A percentile compares a stretch with the other conserved stretches of the same genome.
Conservation (phyloP, 164 flowering plant genomes). For the Kingdonia uniflora region DNA sequence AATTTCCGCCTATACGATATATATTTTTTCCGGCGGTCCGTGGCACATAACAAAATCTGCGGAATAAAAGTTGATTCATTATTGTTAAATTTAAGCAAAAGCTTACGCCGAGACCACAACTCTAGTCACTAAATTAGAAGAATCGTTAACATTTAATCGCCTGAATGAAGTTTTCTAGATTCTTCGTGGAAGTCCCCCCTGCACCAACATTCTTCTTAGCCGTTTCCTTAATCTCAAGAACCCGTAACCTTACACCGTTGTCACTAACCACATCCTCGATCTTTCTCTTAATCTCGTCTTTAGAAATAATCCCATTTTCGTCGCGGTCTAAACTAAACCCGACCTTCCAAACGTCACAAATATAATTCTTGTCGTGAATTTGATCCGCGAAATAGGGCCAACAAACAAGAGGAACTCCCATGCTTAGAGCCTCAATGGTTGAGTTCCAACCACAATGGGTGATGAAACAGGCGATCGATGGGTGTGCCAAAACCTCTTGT, state of each 20-base stretch:
- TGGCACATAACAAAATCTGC: no score
- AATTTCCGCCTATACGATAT: no score
- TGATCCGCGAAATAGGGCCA: slow-evolving; percentile 19
- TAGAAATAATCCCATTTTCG: slow-evolving; percentile 8
- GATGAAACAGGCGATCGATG: slow-evolving; percentile 12
- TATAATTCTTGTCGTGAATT: slow-evolving; percentile 5
- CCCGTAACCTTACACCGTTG: background rate
- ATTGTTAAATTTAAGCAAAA: no score
- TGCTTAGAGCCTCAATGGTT: slow-evolving; percentile 7
- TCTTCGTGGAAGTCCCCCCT: no score
- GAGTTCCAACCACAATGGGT: slow-evolving; percentile 17
- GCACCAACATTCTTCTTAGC: no score
- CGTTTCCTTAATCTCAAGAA: background rate
- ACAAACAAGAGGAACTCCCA: slow-evolving; percentile 11
- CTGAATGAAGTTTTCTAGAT: no score
- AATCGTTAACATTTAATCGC: no score
- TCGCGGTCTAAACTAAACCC: slow-evolving; percentile 5
- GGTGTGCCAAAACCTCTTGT: slow-evolving; percentile 14
- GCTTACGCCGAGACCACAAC: no score
- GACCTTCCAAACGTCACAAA: slow-evolving; percentile 13
- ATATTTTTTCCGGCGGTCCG: no score
- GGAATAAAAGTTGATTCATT: no score
- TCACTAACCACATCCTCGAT: background rate
- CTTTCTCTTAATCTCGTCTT: slow-evolving; percentile 10
- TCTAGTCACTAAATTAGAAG: no score